Percentiles rank a stretch among this genome's conserved stretches.
Conservation (phyloP, 192 early-diverging fungal species). For the Podochytrium sp. region DNA sequence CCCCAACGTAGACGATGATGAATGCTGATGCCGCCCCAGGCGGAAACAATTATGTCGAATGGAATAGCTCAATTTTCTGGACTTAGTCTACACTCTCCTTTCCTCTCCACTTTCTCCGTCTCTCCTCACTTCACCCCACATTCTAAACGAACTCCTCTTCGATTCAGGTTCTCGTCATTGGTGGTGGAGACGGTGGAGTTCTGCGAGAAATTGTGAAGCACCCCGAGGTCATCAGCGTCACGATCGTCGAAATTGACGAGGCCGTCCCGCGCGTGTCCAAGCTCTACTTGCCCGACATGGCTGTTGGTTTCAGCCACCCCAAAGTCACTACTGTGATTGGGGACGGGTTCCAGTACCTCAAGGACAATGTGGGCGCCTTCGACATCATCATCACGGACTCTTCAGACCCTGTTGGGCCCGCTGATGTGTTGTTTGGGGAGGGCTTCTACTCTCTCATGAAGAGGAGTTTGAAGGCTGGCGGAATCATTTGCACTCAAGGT, state of each 20-base stretch:
- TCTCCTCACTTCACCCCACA: slow-evolving; percentile 8
- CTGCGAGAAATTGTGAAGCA: slow-evolving; percentile 98
- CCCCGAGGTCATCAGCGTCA: slow-evolving; percentile 87
- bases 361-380: slow-evolving; percentile 83
- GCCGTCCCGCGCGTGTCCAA: slow-evolving; percentile 90
- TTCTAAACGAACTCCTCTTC: background rate
- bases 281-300: slow-evolving; percentile 91
- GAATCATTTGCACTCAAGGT: slow-evolving; percentile 97
- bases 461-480: slow-evolving; percentile 83
- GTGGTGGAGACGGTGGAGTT: slow-evolving; percentile 99
- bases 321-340: slow-evolving; percentile 95
- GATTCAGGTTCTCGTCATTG: slow-evolving; percentile 98
- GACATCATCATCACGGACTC: slow-evolving; percentile 99
- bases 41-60: slow-evolving; percentile 49
- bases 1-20: slow-evolving; percentile 38
- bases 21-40: slow-evolving; percentile 66
- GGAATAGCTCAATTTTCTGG: slow-evolving; percentile 8
- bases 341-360: slow-evolving; percentile 93
- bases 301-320: slow-evolving; percentile 90
- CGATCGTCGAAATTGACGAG: slow-evolving; percentile 97
- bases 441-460: slow-evolving; percentile 94
- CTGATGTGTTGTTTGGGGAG: slow-evolving; percentile 90
- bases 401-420: slow-evolving; percentile 97
- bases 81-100: background rate
- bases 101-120: background rate